Base-by-base conservation (phyloP, 495 filamentous ascomycete species). In the Staphylotrichum tortipilum region DNA sequence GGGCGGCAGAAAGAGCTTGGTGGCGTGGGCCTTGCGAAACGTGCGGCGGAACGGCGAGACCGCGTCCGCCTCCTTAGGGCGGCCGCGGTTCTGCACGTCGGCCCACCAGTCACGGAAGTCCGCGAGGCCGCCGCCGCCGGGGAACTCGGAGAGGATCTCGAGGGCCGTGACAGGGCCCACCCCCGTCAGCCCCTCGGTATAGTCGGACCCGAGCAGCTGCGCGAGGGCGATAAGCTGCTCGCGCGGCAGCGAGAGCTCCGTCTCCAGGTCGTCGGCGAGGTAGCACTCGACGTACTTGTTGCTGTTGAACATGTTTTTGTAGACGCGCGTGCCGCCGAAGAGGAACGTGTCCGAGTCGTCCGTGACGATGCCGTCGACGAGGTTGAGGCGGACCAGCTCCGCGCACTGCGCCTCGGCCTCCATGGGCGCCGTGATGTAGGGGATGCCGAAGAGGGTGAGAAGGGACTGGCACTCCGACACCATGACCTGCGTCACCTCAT, bases 251-350 rank as follows among this genome's bases (percentile, higher is more conserved):
- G 83, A 85, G 44, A 94, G 83, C 52, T 98, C 92, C 54, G 87
- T 84, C 60, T 94, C 88, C 2, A 98, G 75, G 58, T 97, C 91
- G 3, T 72, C 71, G n/a, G 82, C 69, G 22, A 98, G 79, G 58
- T 96, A 98, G 67, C 92, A 97, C 69, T 98, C 94, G 35, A 98
- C 92, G 57, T 84, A 94, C 58, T 97, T 97, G 67, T 89, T 86
- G 58, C 85, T 84, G 64, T 95, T 97, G 77, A 98, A 98, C 89
- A 97, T 94, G 71, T 98, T 96, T 54, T 97, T 96, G 74, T 97
- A 98, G 15, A 98, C 84, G 14, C 92, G 77, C 0, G 89, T 97
- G 26, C 92, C 92, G 34, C 92, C 92, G 60, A 98, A 98, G 11
- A 98, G 79, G 61, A 98, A 97, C n/a, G 82, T 89, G 73, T 98